These are phyloP conservation scores for Aspergillus eucalypticola DNA, from an alignment of 2,329 filamentous ascomycete species.

Conservation along the genomic window DNA sequence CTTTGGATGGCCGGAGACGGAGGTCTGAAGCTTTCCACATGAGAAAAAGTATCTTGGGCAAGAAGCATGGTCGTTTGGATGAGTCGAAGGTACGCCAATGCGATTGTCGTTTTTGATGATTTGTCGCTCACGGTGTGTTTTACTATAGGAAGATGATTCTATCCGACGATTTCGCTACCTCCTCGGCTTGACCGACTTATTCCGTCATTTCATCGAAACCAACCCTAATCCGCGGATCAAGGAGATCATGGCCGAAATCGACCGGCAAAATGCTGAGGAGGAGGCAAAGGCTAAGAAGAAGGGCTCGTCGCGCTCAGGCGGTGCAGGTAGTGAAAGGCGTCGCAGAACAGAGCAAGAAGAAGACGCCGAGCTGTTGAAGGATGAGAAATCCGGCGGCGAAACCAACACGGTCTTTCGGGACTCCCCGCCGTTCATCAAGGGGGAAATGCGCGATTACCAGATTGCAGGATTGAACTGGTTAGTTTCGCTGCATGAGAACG, in stretches of 20 bases:
- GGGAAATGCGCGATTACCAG: slow-evolving; percentile 95
- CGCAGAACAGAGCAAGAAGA: slow-evolving; percentile 96
- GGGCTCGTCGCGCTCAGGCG: slow-evolving; percentile 75
- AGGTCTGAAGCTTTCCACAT: slow-evolving; percentile 86
- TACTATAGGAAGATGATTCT: slow-evolving; percentile 80
- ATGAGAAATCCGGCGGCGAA: slow-evolving; percentile 84
- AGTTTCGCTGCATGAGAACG: slow-evolving; percentile 95
- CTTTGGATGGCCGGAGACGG: slow-evolving; percentile 75
- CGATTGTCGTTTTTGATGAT: neutral
- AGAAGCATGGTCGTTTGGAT: slow-evolving; percentile 88
- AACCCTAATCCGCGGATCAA: slow-evolving; percentile 95
- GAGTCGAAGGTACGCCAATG: slow-evolving; percentile 74
- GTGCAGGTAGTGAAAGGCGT: slow-evolving; percentile 73
- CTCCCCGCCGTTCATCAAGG: slow-evolving; percentile 84
- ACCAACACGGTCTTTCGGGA: slow-evolving; percentile 91
- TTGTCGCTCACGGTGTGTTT: slow-evolving; percentile 15
- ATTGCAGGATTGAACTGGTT: slow-evolving; percentile 95
- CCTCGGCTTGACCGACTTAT: slow-evolving; percentile 90
- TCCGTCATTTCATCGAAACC: slow-evolving; percentile 97
- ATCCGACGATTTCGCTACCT: slow-evolving; percentile 93
- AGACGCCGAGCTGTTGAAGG: slow-evolving; percentile 81
- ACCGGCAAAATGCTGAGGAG: slow-evolving; percentile 81
- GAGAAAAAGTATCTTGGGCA: slow-evolving; percentile 88
- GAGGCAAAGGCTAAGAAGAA: slow-evolving; percentile 72
- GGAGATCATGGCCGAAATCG: slow-evolving; percentile 90